Percentiles rank a stretch among this genome's conserved stretches.
phyloP scores from a whole-genome alignment of 495 filamentous ascomycete genomes.

The Cercophora newfieldiana region DNA sequence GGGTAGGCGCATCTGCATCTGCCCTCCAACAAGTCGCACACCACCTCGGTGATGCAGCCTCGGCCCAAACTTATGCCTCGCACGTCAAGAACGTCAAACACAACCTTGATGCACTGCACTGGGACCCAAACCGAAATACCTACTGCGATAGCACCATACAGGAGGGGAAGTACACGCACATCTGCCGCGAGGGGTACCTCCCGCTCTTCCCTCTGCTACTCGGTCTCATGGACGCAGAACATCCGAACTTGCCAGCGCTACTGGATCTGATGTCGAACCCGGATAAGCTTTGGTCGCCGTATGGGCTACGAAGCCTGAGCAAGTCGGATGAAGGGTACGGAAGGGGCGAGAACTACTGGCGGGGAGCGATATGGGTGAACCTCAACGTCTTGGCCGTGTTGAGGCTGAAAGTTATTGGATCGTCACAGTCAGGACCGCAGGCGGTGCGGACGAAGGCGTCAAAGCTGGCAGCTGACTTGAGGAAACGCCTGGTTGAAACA shows the following conservation, averaged over 20 bases:
- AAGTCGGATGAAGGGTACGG: conserved; percentile 75
- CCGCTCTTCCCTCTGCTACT: conserved; percentile 86
- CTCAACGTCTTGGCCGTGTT: conserved; percentile 86
- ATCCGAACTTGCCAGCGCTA: conserved; percentile 66
- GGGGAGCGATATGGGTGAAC: conserved; percentile 90
- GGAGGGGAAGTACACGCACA: conserved; percentile 75
- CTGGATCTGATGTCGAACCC: conserved; percentile 74
- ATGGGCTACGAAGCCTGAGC: conserved; percentile 81
- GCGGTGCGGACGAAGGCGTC: conserved; percentile 63
- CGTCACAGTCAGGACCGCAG: conserved; percentile 42
- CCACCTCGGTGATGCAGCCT: conserved; percentile 66
- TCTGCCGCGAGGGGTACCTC: conserved; percentile 94
- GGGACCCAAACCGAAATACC: conserved; percentile 67
- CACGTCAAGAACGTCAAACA: conserved; percentile 71
- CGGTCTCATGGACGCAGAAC: conserved; percentile 67
- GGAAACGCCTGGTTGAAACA: conserved; percentile 78
- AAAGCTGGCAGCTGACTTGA: conserved; percentile 68
- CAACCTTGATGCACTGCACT: conserved; percentile 88
- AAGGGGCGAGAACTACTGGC: conserved; percentile 92
- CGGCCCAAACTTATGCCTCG: conserved; percentile 64
- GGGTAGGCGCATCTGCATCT: conserved; percentile 89
- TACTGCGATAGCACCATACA: conserved; percentile 92
- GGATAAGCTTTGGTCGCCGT: conserved; percentile 77
- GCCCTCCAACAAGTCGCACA: conserved; percentile 73
- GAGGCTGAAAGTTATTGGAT: conserved; percentile 60